phyloP scores from a whole-genome alignment of 2,329 filamentous ascomycete genomes.

The Ophiostoma ips region DNA sequence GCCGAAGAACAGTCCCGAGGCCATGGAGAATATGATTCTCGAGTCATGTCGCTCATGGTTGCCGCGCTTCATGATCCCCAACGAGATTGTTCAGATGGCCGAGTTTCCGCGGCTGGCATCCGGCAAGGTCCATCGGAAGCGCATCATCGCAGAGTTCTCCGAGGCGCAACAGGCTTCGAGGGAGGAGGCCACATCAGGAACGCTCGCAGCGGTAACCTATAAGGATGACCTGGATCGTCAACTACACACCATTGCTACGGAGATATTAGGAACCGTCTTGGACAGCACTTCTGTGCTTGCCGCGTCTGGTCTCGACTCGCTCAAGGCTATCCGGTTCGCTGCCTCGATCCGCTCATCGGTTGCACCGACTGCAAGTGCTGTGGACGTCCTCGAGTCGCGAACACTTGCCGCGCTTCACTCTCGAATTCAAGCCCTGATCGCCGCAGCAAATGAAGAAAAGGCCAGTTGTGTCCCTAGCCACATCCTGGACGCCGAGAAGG shows the following conservation, averaged over 20 bases:
- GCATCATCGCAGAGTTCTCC: conserved; percentile 41
- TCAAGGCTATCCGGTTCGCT: conserved; percentile 37
- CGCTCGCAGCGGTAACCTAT: conserved; percentile 7
- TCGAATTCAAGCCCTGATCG: conserved; percentile 5
- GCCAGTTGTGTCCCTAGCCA: background rate
- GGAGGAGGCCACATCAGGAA: background rate
- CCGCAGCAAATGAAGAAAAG: background rate
- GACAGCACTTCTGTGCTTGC: conserved; percentile 19
- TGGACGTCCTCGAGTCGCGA: conserved; percentile 46
- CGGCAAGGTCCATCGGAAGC: conserved; percentile 66
- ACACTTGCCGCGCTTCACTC: conserved; percentile 22
- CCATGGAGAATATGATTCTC: conserved; percentile 32
- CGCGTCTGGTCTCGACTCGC: conserved; percentile 26
- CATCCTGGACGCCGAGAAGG: background rate
- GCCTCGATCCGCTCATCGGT: conserved; percentile 46
- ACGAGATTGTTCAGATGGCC: conserved; percentile 49
- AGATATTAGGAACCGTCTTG: conserved; percentile 18
- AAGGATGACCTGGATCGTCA: conserved; percentile 21
- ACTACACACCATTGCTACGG: conserved; percentile 21
- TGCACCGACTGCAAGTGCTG: conserved; percentile 35
- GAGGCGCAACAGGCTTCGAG: background rate
- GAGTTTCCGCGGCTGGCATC: conserved; percentile 64
- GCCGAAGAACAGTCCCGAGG: conserved; percentile 12
- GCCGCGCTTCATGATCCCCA: conserved; percentile 70
- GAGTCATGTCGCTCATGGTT: conserved; percentile 59